phyloP scores from a whole-genome alignment of 1,139 yeast genomes.

The Zygosaccharomyces sapae region DNA sequence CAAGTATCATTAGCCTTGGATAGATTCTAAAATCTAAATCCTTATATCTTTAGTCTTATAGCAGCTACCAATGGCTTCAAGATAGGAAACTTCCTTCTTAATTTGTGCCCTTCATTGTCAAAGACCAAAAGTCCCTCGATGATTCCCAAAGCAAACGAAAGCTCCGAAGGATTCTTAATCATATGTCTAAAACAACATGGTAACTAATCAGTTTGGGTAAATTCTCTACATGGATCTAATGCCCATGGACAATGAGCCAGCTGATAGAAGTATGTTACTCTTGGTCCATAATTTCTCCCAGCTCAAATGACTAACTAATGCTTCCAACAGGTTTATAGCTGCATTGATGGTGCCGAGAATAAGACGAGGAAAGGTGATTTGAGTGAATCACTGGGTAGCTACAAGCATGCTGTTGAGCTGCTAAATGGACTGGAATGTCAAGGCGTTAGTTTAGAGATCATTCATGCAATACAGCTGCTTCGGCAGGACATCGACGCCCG shows the following conservation, averaged over 20 bases:
- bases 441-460: conserved; percentile 14
- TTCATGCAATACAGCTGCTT: conserved; percentile 22
- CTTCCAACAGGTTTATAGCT: conserved; percentile 21
- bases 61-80: neutral
- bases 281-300: neutral
- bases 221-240: neutral
- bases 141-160: neutral
- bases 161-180: neutral
- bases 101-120: neutral
- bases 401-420: conserved; percentile 17
- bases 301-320: conserved; percentile 1
- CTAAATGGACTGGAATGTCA: conserved; percentile 10
- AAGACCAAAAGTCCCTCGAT: too few relatives aligned
- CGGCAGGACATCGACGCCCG: conserved; percentile 22
- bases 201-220: neutral
- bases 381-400: conserved; percentile 17
- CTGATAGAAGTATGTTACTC: conserved; percentile 1
- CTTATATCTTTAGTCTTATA: neutral
- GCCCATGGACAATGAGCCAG: neutral
- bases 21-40: neutral
- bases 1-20: conserved; percentile 21
- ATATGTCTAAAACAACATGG: neutral
- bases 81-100: neutral
- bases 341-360: conserved; percentile 29
- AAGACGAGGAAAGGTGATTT: conserved; percentile 21